Conservation (phyloP, 2,329 filamentous ascomycete genomes). For the Sporothrix mexicana region DNA sequence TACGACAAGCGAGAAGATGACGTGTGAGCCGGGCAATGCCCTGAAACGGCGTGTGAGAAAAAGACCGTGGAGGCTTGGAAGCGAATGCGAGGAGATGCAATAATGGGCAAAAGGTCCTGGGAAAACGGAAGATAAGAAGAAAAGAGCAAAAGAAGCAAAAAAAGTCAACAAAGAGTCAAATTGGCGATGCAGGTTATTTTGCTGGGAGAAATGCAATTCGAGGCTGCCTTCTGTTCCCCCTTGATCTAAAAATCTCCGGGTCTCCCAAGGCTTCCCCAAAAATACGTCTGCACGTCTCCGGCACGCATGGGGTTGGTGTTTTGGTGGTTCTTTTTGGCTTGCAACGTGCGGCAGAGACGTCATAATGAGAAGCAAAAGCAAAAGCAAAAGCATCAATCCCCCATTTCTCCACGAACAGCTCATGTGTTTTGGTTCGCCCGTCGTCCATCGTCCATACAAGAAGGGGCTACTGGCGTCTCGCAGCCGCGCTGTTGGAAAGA, state of each 20-base stretch:
- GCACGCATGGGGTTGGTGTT: neutral
- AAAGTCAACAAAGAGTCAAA: neutral
- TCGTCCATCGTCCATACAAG: neutral
- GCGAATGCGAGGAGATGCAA: neutral
- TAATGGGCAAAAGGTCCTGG: neutral
- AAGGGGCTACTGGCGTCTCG: slow-evolving; percentile 2
- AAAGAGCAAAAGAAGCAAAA: neutral
- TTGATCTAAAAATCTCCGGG: neutral
- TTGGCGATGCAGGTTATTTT: slow-evolving; percentile 6
- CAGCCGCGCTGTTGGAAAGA: slow-evolving; percentile 20
- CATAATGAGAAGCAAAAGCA: neutral
- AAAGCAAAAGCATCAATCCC: neutral
- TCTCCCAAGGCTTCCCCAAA: neutral
- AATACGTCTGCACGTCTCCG: neutral
- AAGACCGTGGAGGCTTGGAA: no score
- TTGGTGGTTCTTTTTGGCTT: no score
- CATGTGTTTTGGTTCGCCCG: neutral
- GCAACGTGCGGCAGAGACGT: neutral
- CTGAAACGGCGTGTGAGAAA: no score
- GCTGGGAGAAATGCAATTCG: neutral
- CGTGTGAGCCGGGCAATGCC: neutral
- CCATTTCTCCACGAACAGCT: slow-evolving; percentile 3
- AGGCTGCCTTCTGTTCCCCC: neutral
- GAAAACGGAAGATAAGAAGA: neutral
- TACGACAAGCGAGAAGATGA: slow-evolving; percentile 1